Evolutionary conservation across 1,139 yeast species (phyloP).

Genomic region (Yamadazyma siamensis): DNA sequence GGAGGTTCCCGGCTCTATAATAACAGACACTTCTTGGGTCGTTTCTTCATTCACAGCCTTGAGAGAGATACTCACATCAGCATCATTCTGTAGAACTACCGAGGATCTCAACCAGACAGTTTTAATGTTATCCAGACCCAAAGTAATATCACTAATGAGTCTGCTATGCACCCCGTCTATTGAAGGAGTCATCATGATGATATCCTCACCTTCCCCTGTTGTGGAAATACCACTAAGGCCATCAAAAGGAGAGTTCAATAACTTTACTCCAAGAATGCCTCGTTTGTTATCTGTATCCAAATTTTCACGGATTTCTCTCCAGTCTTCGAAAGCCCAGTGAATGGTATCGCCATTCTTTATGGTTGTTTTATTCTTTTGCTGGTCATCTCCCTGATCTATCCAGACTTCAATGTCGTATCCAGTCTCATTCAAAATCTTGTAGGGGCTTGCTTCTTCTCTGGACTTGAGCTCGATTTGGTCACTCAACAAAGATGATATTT

Average conservation of each 20-base stretch:
- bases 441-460: conserved; percentile 82
- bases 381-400: conserved; percentile 45
- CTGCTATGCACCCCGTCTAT: conserved; percentile 65
- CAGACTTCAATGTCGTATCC: conserved; percentile 78
- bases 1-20: conserved; percentile 51
- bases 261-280: conserved; percentile 58
- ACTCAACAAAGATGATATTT: conserved; percentile 56
- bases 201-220: conserved; percentile 79
- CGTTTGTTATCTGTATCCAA: conserved; percentile 62
- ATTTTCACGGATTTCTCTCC: conserved; percentile 83
- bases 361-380: conserved; percentile 12
- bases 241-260: conserved; percentile 54
- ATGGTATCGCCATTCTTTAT: conserved; percentile 50
- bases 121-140: conserved; percentile 78
- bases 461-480: conserved; percentile 55
- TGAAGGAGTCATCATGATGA: conserved; percentile 66
- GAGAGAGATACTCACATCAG: conserved; percentile 57
- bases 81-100: conserved; percentile 63
- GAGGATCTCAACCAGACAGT: conserved; percentile 75
- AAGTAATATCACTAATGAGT: conserved; percentile 63
- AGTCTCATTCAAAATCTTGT: conserved; percentile 76
- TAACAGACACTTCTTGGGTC: conserved; percentile 14
- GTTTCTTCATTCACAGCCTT: conserved; percentile 23
- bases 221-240: conserved; percentile 59
- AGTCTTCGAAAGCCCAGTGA: conserved; percentile 94